Base-by-base conservation (phyloP, 164 flowering plant genomes). In the Platanus orientalis region DNA sequence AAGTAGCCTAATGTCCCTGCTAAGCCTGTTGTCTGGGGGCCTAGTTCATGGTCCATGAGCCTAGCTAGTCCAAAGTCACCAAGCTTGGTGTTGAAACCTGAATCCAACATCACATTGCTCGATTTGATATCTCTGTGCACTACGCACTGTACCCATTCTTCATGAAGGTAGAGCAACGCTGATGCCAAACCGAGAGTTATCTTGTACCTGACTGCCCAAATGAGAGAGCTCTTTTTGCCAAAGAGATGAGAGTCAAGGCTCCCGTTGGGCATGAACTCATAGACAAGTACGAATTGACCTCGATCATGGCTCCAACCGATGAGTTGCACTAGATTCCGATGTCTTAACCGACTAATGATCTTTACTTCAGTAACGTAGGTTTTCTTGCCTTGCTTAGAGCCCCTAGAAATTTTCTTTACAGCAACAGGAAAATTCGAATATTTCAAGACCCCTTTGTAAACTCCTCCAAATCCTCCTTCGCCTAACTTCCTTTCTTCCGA, bases 261-360 rank as follows among this genome's bases (percentile, higher is more conserved):
- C n/a, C n/a, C n/a, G 77, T 10, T 48, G 29, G 67, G 17, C n/a
- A n/a, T n/a, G n/a, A n/a, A n/a, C n/a, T n/a, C n/a, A n/a, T n/a
- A n/a, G n/a, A n/a, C n/a, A n/a, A 80, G 81, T 1, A 80, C 40
- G 51, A 83, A 73, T 49, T 79, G 79, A 2, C 68, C 65, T 45
- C 45, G 39, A 4, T 76, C 77, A 40, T 80, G 84, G 59, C 86
- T 80, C 85, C 84, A 84, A 23, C 86, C 88, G 0, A 73, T 40
- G 59, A 84, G 77, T 60, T 75, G 76, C 25, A 84, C 86, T 29
- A 83, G 40, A 58, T n/a, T n/a, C n/a, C n/a, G n/a, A n/a, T n/a
- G n/a, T n/a, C n/a, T n/a, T n/a, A n/a, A n/a, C n/a, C n/a, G 49
- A 30, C 73, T 73, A 2, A 73, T 60, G n/a, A 65, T 55, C 66